Base-by-base conservation (phyloP, 2,329 filamentous ascomycete species). In the Alternaria metachromatica region DNA sequence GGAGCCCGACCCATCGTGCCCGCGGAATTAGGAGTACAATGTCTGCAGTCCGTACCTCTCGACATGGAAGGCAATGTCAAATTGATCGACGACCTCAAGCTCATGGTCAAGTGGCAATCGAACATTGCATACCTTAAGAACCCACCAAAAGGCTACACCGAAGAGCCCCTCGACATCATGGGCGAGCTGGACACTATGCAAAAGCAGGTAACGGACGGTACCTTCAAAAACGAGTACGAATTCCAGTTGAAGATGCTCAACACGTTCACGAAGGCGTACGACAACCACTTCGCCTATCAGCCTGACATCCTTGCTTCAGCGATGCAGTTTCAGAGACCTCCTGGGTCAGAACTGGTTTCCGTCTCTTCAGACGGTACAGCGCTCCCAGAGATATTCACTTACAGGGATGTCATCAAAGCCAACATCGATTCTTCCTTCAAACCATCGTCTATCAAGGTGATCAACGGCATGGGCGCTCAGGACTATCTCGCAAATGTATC, bases 201-300 rank as follows among this genome's bases (percentile, higher is more conserved):
- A 53, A 72, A 69, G 15, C 72, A 75, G 46, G 63, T 82, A 2
- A 28, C 72, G 0, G 61, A 68, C 15, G 73, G 70, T 13, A 66
- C 62, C 0, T 83, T 81, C 68, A 65, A 64, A 13, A 80, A 69
- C 21, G 81, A 83, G 54, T 83, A 82, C 55, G 80, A 81, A 4
- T 80, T 82, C 28, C 80, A 83, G 63, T 56, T 74, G 50, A 73
- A 77, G 28, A 68, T 83, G 55, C 73, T 71, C 59, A 69, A 66
- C 18, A 69, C 82, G 0, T 74, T 82, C 55, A 71, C 69, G 18
- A 70, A 72, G 12, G 80, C 78, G 4, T 80, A 82, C 60, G 81
- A 83, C 64, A 80, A 80, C n/a, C 81, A 83, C 65, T 76, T 82
- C 18, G 66, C 67, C 7, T 82, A 76, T 64, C 70, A 75, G 13